Base-by-base conservation (phyloP, 805 yeast genomes). In the Schwanniomyces sp. region DNA sequence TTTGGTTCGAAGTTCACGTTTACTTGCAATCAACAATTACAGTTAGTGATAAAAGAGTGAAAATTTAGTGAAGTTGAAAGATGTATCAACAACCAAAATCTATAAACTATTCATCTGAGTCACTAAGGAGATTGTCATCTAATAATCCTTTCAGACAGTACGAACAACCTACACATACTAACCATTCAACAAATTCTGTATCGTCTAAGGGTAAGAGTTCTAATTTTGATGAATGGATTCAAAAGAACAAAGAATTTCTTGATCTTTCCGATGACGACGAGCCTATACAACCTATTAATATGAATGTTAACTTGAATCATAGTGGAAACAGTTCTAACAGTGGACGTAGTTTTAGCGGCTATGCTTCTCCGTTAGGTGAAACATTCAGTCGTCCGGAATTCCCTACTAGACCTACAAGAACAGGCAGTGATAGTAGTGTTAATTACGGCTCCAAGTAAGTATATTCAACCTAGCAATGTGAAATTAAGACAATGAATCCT, bases 101-200 rank as follows among this genome's bases (percentile, higher is more conserved):
- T 38, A 59, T 66, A 47, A 61, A 62, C 54, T 57, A 62, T 29
- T 70, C 76, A 11, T 51, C 63, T 18, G 72, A 68, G 40, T 65
- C 72, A 39, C 53, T 66, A 37, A 63, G 79, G 55, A 62, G 82
- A 52, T 65, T 83, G 45, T 84, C 91, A 6, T 72, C 83, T 2
- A 84, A 84, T 62, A 86, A 86, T 55, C 92, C 92, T n/a, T 86
- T 86, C 64, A 76, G 92, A 58, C 72, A 72, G 47, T 39, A 43
- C 32, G 55, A 51, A 29, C 52, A 48, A 16, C 51, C 52, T 40
- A 34, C 38, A 40, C 16, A 32, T 25, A 42, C 47, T 30, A 36
- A 40, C 25, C 32, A 48, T 38, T 48, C 48, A 40, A 55, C 43
- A 11, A 32, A 41, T n/a, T 42, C 57, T 7, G 43, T 61, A n/a